Conservation (phyloP, 169 alveolate species). For the Blepharisma undulans region DNA sequence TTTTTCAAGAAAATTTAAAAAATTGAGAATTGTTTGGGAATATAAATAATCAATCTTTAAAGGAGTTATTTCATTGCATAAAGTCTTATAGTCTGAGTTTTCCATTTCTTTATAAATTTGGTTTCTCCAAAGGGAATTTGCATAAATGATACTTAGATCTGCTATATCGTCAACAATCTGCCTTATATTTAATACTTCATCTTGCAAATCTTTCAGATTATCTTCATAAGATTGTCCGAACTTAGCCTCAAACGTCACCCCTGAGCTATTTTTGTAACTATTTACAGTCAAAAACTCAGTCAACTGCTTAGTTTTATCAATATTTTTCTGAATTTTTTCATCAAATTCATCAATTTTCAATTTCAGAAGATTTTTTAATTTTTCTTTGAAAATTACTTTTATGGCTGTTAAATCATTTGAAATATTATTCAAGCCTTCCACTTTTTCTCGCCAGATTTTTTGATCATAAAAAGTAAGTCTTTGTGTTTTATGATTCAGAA, state of each 20-base stretch:
- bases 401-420: neutral
- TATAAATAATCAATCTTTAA: neutral
- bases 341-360: neutral
- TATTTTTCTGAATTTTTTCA: too few relatives aligned
- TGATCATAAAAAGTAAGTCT: neutral
- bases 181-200: neutral
- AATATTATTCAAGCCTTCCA: neutral
- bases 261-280: neutral
- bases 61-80: neutral
- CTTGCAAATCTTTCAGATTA: neutral
- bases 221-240: neutral
- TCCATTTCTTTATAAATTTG: neutral
- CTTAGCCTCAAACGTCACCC: neutral
- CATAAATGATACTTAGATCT: neutral
- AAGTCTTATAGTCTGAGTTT: neutral
- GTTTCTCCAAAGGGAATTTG: neutral
- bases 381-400: neutral
- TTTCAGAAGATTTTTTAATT: neutral
- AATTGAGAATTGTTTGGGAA: neutral
- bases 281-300: neutral
- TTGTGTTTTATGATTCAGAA: neutral
- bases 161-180: neutral
- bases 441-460: neutral
- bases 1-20: too few relatives aligned
- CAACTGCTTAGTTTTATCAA: neutral